A percentile compares a stretch with the other conserved stretches of the same genome.
Conservation (phyloP, 441 rosid species). For the Populus hybrid region DNA sequence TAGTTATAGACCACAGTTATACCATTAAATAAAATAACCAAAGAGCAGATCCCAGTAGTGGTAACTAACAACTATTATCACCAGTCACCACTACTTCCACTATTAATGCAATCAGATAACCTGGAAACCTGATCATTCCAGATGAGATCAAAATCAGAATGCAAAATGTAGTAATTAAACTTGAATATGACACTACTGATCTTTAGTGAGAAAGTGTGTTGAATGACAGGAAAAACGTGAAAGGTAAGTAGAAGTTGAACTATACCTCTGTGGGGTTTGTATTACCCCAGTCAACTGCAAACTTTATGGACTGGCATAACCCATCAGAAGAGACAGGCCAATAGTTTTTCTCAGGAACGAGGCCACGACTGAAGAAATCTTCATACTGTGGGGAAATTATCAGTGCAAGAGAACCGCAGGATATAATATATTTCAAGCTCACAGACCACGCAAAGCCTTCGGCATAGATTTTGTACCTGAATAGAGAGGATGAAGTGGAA, state of each 20-base stretch:
- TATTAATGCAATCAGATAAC: neutral
- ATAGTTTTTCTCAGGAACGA: constrained; percentile 60
- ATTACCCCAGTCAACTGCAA: constrained; percentile 89
- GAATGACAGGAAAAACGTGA: neutral
- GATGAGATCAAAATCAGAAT: neutral
- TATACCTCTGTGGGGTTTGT: constrained; percentile 59
- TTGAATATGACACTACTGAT: neutral
- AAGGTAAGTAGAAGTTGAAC: constrained; percentile 3
- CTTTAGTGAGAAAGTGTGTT: neutral
- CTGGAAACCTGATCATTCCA: neutral
- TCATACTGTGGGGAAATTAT: constrained; percentile 74
- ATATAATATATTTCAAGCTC: constrained; percentile 79
- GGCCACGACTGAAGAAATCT: constrained; percentile 88
- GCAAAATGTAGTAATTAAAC: neutral
- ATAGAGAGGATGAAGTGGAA: constrained; percentile 1
- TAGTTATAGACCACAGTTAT: neutral
- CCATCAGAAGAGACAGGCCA: constrained; percentile 72
- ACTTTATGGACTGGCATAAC: constrained; percentile 65
- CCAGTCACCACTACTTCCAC: neutral
- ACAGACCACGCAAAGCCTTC: constrained; percentile 99
- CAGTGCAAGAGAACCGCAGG: constrained; percentile 79
- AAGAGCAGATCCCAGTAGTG: neutral
- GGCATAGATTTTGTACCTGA: constrained; percentile 87
- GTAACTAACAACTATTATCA: neutral
- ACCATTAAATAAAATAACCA: neutral